phyloP scores from a whole-genome alignment of 2,329 filamentous ascomycete genomes.

The Pezicula carpinea region DNA sequence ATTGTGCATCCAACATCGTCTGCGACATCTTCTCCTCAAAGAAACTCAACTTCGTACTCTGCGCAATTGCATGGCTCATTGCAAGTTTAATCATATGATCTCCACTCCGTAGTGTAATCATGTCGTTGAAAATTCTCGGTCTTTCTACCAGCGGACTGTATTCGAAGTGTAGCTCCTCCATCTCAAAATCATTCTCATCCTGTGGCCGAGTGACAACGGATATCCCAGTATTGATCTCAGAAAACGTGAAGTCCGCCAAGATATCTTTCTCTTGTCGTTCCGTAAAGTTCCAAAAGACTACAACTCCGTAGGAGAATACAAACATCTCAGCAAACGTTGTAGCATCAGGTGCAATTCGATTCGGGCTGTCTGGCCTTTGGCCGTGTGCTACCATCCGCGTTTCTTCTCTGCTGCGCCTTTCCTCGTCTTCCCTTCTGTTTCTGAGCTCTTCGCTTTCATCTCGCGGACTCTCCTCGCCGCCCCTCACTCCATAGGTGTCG shows the following conservation, averaged over 20 bases:
- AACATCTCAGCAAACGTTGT: slow-evolving; percentile 92
- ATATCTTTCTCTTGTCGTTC: slow-evolving; percentile 96
- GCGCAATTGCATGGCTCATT: slow-evolving; percentile 94
- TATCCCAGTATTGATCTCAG: slow-evolving; percentile 58
- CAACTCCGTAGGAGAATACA: slow-evolving; percentile 93
- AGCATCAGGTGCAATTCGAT: slow-evolving; percentile 62
- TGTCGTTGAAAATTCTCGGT: slow-evolving; percentile 95
- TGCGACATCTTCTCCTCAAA: slow-evolving; percentile 95
- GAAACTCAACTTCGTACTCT: slow-evolving; percentile 92
- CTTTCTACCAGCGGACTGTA: slow-evolving; percentile 83
- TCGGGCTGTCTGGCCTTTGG: slow-evolving; percentile 44
- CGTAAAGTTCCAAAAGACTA: slow-evolving; percentile 98
- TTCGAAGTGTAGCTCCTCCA: slow-evolving; percentile 97
- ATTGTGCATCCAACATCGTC: slow-evolving; percentile 89
- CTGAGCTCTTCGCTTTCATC: slow-evolving; percentile 32
- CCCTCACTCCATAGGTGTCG: slow-evolving; percentile 48
- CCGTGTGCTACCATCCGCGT: slow-evolving; percentile 29
- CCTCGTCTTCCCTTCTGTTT: slow-evolving; percentile 25
- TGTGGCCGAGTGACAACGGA: slow-evolving; percentile 75
- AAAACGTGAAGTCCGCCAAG: slow-evolving; percentile 89
- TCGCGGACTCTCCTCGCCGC: slow-evolving; percentile 39
- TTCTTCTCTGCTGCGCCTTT: slow-evolving; percentile 30
- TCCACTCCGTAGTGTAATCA: slow-evolving; percentile 91
- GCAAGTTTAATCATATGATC: slow-evolving; percentile 99
- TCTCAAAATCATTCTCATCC: slow-evolving; percentile 89